These are phyloP conservation scores for Arthroderma sp. DNA, from an alignment of 2,329 filamentous ascomycete species.

Conservation along the genomic window DNA sequence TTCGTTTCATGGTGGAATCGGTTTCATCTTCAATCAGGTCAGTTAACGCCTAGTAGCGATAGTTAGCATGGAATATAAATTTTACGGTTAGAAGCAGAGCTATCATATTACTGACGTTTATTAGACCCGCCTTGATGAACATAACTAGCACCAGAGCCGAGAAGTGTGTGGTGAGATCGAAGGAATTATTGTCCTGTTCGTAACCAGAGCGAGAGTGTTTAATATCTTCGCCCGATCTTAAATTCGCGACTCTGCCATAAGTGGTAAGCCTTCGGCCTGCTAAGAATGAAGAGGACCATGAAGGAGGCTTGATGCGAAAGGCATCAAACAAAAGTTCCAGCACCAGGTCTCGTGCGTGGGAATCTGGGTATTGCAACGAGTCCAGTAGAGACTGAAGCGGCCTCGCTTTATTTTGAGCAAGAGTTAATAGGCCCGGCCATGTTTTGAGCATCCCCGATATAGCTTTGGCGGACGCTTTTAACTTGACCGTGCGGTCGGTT, in stretches of 20 bases:
- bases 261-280: conserved; percentile 87
- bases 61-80: conserved; percentile 11
- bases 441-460: conserved; percentile 82
- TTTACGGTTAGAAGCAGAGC: neutral
- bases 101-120: conserved; percentile 29
- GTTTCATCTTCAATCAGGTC: conserved; percentile 37
- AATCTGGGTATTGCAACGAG: conserved; percentile 46
- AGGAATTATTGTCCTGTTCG: conserved; percentile 50
- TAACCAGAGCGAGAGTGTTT: conserved; percentile 42
- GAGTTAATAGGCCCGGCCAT: conserved; percentile 80
- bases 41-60: conserved; percentile 29
- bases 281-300: conserved; percentile 91
- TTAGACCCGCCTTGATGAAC: conserved; percentile 67
- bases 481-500: conserved; percentile 44
- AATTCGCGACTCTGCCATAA: conserved; percentile 81
- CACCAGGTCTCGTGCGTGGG: conserved; percentile 56
- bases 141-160: conserved; percentile 77
- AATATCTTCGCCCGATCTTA: conserved; percentile 43
- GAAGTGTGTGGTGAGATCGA: conserved; percentile 84
- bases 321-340: conserved; percentile 76
- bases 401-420: conserved; percentile 78
- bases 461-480: conserved; percentile 85
- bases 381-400: conserved; percentile 69
- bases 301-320: conserved; percentile 78
- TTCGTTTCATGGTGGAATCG: conserved; percentile 54